Percentiles rank a stretch among this genome's conserved stretches.
Conservation (phyloP, 257 asterid species). For the Nicotiana benthamiana region DNA sequence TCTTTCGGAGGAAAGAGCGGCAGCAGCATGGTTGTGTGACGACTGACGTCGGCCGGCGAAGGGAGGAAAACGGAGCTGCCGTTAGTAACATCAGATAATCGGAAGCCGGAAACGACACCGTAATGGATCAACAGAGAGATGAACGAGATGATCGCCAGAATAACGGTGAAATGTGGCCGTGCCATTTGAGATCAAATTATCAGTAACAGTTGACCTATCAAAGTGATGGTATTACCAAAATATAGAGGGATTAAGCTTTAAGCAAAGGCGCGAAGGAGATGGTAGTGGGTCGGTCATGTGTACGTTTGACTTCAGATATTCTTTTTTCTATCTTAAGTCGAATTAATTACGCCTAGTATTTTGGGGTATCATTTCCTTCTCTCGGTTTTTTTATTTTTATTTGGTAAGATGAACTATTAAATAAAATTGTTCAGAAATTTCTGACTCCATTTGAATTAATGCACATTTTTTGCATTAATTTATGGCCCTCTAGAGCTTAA, state of each 20-base stretch:
- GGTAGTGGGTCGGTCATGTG: neutral
- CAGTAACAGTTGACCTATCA: neutral
- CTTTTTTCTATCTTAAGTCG: neutral
- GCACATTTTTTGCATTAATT: too few species aligned
- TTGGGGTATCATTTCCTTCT: neutral
- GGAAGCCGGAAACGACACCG: neutral
- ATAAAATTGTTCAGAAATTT: too few species aligned
- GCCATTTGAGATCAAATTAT: neutral
- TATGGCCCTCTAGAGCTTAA: too few species aligned
- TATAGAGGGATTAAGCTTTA: neutral
- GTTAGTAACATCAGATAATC: neutral
- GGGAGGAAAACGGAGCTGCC: neutral
- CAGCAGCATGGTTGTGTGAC: neutral
- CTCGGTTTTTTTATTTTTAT: too few species aligned
- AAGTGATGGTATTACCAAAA: neutral
- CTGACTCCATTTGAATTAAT: too few species aligned
- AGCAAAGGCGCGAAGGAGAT: neutral
- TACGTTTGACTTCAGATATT: neutral
- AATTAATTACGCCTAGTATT: neutral
- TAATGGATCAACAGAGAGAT: neutral
- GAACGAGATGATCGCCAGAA: neutral
- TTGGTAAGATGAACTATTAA: too few species aligned
- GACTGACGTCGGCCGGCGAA: neutral
- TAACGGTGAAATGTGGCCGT: neutral
- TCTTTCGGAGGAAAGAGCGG: slow-evolving; percentile 13